Percentiles rank a stretch among this genome's conserved stretches.
phyloP scores from a whole-genome alignment of 1,284 basidiomycete genomes.

The Rhodotorula sp. region DNA sequence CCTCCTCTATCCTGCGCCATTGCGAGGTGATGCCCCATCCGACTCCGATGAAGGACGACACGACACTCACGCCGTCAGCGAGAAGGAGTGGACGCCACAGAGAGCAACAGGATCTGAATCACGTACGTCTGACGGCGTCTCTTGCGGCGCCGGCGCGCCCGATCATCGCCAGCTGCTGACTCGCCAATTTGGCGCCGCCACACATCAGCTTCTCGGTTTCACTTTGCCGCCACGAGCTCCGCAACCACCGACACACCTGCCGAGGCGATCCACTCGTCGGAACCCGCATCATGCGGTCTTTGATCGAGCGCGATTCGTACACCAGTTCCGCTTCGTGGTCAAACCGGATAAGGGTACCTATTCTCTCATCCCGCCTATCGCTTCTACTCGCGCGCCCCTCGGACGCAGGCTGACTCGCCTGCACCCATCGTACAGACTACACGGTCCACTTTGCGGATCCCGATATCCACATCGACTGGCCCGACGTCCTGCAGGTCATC shows the following conservation, averaged over 20 bases:
- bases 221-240: slow-evolving; percentile 40
- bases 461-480: slow-evolving; percentile 71
- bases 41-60: neutral
- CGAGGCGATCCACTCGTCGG: slow-evolving; percentile 29
- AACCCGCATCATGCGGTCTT: slow-evolving; percentile 4
- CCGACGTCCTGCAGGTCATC: slow-evolving; percentile 93
- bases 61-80: neutral
- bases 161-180: neutral
- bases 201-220: slow-evolving; percentile 42
- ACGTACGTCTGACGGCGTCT: slow-evolving; percentile 2
- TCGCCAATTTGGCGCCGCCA: neutral
- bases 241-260: slow-evolving; percentile 23
- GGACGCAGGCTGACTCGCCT: too few relatives aligned
- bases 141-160: neutral
- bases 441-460: slow-evolving; percentile 91
- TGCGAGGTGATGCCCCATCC: slow-evolving; percentile 1
- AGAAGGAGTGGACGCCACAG: slow-evolving; percentile 1
- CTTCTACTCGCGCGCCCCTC: neutral
- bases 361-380: neutral
- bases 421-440: slow-evolving; percentile 63
- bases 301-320: slow-evolving; percentile 61
- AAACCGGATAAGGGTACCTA: slow-evolving; percentile 58
- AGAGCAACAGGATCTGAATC: slow-evolving; percentile 22
- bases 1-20: too few relatives aligned
- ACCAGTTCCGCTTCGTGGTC: slow-evolving; percentile 91